phyloP scores from a whole-genome alignment of 2,329 filamentous ascomycete genomes.

The Penicillium freii region DNA sequence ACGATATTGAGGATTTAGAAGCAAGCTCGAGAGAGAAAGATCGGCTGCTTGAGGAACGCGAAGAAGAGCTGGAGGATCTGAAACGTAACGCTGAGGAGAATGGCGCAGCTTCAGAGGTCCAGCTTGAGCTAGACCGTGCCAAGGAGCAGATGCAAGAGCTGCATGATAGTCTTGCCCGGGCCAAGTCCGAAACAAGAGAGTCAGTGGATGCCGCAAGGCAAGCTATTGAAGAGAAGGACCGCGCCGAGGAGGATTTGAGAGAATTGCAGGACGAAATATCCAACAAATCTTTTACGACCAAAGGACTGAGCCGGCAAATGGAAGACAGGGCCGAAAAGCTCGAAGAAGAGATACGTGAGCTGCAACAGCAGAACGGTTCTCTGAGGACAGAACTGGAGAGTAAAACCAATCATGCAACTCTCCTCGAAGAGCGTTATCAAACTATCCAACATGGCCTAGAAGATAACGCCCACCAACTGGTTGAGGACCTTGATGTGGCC shows the following conservation, averaged over 20 bases:
- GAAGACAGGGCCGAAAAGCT: constrained; percentile 68
- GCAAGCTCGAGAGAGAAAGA: constrained; percentile 74
- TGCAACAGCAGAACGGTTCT: constrained; percentile 47
- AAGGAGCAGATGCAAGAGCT: constrained; percentile 46
- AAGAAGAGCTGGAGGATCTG: constrained; percentile 65
- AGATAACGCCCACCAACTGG: constrained; percentile 37
- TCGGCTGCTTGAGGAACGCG: constrained; percentile 67
- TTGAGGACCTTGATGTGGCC: constrained; percentile 46
- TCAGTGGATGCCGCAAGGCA: constrained; percentile 48
- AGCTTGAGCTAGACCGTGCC: constrained; percentile 50
- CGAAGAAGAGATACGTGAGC: constrained; percentile 62
- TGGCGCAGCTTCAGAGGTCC: constrained; percentile 46
- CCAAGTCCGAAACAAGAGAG: constrained; percentile 37
- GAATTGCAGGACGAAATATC: constrained; percentile 72
- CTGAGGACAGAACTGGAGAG: constrained; percentile 47
- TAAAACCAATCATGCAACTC: constrained; percentile 43
- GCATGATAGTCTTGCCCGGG: constrained; percentile 42
- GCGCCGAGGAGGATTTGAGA: constrained; percentile 55
- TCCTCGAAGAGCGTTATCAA: constrained; percentile 53
- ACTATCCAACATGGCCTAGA: constrained; percentile 41
- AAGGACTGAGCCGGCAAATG: constrained; percentile 70
- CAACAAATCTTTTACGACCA: constrained; percentile 74
- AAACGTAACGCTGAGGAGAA: constrained; percentile 42
- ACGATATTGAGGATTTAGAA: constrained; percentile 74
- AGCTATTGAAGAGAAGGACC: constrained; percentile 52